Evolutionary conservation across 2,329 filamentous ascomycete genomes (phyloP).

Genomic region (Phialocephala sp.): DNA sequence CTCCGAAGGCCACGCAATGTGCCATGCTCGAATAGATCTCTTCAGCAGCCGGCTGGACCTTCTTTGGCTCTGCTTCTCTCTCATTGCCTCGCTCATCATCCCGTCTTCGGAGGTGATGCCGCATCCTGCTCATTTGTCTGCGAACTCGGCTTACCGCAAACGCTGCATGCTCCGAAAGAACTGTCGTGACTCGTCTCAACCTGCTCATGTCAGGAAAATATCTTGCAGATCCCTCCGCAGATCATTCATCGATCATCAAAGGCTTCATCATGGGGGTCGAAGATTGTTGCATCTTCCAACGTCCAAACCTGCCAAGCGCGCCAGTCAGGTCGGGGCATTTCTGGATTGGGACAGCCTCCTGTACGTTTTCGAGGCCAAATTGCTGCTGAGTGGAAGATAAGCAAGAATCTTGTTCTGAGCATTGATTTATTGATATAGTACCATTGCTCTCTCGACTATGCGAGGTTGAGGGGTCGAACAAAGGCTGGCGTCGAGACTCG

Average conservation of each 20-base stretch:
- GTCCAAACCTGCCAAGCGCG: constrained; percentile 15
- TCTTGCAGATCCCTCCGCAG: constrained; percentile 24
- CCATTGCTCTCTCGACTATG: background rate
- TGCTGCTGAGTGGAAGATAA: background rate
- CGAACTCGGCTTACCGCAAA: constrained; percentile 21
- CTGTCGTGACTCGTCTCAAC: constrained; percentile 26
- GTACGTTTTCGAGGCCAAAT: background rate
- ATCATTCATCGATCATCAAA: constrained; percentile 25
- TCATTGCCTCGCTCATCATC: background rate
- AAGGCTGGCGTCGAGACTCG: constrained; percentile 18
- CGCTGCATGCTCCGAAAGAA: constrained; percentile 17
- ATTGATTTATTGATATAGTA: constrained; percentile 6
- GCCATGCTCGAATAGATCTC: constrained; percentile 13
- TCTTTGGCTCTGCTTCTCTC: constrained; percentile 9
- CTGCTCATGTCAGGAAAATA: constrained; percentile 18
- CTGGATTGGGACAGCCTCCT: background rate
- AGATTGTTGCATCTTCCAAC: constrained; percentile 9
- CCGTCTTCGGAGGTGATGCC: constrained; percentile 16
- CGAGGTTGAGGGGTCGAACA: constrained; percentile 6
- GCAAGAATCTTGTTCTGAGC: background rate
- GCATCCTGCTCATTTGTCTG: constrained; percentile 12
- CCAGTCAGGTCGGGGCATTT: background rate
- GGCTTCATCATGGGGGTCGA: constrained; percentile 14
- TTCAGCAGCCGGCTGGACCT: constrained; percentile 9
- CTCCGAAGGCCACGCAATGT: constrained; percentile 24